Conservation (phyloP, 1,139 yeast genomes). For the Sugiyamaella xylanicola region DNA sequence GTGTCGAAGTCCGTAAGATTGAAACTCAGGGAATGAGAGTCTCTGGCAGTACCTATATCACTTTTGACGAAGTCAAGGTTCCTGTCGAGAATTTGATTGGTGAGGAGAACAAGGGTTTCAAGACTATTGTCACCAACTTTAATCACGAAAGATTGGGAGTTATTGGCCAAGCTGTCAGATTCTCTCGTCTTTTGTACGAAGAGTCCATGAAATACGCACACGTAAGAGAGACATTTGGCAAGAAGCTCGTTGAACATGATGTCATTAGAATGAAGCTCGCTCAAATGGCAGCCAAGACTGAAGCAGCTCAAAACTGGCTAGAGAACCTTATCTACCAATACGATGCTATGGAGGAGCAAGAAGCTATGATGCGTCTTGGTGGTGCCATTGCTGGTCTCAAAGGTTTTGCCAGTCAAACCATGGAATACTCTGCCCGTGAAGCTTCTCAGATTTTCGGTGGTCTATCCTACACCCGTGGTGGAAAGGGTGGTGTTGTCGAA, state of each 20-base stretch:
- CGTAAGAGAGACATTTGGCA: slow-evolving; percentile 49
- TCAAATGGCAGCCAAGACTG: slow-evolving; percentile 47
- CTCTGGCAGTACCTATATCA: slow-evolving; percentile 46
- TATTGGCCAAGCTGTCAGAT: slow-evolving; percentile 46
- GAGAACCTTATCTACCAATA: slow-evolving; percentile 45
- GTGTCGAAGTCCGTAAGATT: slow-evolving; percentile 45
- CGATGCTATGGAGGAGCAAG: slow-evolving; percentile 42
- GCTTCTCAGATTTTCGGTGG: slow-evolving; percentile 52
- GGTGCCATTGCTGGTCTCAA: slow-evolving; percentile 50
- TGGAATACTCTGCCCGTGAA: slow-evolving; percentile 49
- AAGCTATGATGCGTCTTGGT: slow-evolving; percentile 47
- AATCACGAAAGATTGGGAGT: slow-evolving; percentile 50
- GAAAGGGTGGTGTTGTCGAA: slow-evolving; percentile 49
- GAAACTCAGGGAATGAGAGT: slow-evolving; percentile 47
- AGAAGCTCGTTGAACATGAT: slow-evolving; percentile 46
- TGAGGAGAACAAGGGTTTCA: slow-evolving; percentile 48
- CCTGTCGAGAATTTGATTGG: slow-evolving; percentile 49
- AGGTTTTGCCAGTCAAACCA: slow-evolving; percentile 47
- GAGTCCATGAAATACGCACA: slow-evolving; percentile 49
- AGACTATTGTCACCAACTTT: slow-evolving; percentile 49
- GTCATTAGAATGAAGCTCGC: slow-evolving; percentile 50
- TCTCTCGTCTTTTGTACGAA: slow-evolving; percentile 48
- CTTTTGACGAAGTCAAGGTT: slow-evolving; percentile 50
- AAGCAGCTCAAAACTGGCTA: slow-evolving; percentile 45
- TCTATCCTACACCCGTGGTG: slow-evolving; percentile 49